phyloP scores from a whole-genome alignment of 352 stramenopile species.

The Phytophthora cactorum region DNA sequence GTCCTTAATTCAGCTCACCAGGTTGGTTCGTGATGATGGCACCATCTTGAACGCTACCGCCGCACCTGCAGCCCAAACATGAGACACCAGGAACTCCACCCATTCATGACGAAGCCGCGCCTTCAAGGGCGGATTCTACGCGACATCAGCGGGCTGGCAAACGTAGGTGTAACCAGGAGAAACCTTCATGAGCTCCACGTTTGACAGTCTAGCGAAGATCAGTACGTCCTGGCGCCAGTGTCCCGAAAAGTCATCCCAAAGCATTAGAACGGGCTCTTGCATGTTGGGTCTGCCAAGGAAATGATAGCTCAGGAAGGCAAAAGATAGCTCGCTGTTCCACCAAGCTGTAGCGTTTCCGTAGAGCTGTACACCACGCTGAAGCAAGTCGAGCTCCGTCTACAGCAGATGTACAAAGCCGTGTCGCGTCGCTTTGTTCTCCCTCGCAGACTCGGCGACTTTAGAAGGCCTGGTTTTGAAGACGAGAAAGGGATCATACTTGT shows the following conservation, averaged over 20 bases:
- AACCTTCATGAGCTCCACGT: constrained; percentile 11
- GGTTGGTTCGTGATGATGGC: background rate
- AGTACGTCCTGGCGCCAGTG: constrained; percentile 3
- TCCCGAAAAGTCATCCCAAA: constrained; percentile 13
- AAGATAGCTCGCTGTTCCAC: constrained; percentile 18
- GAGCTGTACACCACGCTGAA: constrained; percentile 29
- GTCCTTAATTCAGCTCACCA: constrained; percentile 5
- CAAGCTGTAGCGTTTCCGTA: constrained; percentile 27
- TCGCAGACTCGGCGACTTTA: background rate
- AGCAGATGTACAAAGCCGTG: constrained; percentile 30
- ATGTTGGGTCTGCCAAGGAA: constrained; percentile 13
- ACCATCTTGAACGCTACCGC: constrained; percentile 16
- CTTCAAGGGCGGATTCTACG: constrained; percentile 8
- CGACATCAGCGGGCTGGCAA: background rate
- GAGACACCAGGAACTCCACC: background rate
- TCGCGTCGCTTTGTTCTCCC: constrained; percentile 10
- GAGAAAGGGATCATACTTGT: constrained; percentile 36
- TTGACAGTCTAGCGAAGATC: constrained; percentile 5
- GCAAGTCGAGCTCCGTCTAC: constrained; percentile 18
- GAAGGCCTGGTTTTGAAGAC: constrained; percentile 34
- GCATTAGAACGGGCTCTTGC: constrained; percentile 4
- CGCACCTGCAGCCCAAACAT: no score
- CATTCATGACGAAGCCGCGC: background rate
- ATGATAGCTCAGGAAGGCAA: constrained; percentile 21
- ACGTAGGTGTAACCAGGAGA: constrained; percentile 7